Base-by-base conservation (phyloP, 1,139 yeast genomes). In the Yamadazyma membranifaciens region DNA sequence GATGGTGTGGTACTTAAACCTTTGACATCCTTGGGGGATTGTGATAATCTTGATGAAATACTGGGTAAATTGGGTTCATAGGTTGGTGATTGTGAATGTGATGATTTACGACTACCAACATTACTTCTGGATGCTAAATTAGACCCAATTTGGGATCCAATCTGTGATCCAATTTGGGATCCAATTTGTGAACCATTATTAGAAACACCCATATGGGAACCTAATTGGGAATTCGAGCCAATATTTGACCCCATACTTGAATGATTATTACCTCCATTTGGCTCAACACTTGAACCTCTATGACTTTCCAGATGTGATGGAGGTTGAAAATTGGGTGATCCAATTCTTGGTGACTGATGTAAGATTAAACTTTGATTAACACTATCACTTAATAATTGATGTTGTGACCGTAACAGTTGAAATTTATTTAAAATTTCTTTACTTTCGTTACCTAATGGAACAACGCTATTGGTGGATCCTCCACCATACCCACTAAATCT, bases 371-470 rank as follows among this genome's bases (percentile, higher is more conserved):
- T 56, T 48, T 68, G 69, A 49, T 68, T 75, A 4, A 80, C 71
- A 41, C 78, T 80, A 34, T 79, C 82, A 40, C 80, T 73, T 30
- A 72, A 54, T 43, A 70, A 75, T 44, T 71, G 75, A 46, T 72
- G 75, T 41, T 71, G 75, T 36, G 53, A 55, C 45, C 62, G 62
- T 41, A 71, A 53, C 41, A 59, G 50, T 48, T 72, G 78, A 50
- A 67, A 71, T 45, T 62, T 60, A 39, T 55, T 62, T 40, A 72
- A 55, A 0, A 67, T 63, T 41, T 64, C 72, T 22, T 40, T 43
- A 10, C 39, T 30, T 6, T 41, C 45, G 17, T 37, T 40, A 7
- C 34, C 28, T 17, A 16, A 27, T 10, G 12, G 20, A 14, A 7
- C 14, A 4, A 28, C 17, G 6, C 43, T 43, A 24, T 29, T 40